These are phyloP conservation scores for Globisporangium carolinianum DNA, from an alignment of 352 stramenopile species.

Conservation along the genomic window DNA sequence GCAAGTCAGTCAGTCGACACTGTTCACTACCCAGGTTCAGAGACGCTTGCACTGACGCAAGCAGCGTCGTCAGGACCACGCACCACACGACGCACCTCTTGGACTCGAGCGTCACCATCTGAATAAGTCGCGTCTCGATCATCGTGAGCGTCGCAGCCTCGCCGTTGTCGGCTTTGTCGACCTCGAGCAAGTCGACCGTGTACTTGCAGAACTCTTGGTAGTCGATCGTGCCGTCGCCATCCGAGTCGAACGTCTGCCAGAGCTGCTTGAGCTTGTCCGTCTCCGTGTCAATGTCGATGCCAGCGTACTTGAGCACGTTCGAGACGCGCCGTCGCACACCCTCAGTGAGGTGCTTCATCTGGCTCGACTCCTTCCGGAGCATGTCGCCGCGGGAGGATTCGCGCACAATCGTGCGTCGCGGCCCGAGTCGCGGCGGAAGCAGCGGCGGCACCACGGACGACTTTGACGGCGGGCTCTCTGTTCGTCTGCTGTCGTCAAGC, in stretches of 20 bases:
- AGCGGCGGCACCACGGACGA: background rate
- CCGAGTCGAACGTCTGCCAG: conserved; percentile 33
- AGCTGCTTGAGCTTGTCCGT: conserved; percentile 25
- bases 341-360: conserved; percentile 7
- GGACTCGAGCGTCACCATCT: conserved; percentile 26
- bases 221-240: conserved; percentile 36
- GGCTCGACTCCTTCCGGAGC: conserved; percentile 10
- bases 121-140: conserved; percentile 28
- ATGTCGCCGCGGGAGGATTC: conserved; percentile 7
- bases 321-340: conserved; percentile 20
- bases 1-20: too few species aligned
- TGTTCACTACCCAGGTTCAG: too few species aligned
- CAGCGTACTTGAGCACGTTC: conserved; percentile 22
- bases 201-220: conserved; percentile 41
- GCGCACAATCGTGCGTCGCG: background rate
- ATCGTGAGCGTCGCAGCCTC: conserved; percentile 13
- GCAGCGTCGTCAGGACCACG: too few species aligned
- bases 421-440: background rate
- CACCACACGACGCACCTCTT: conserved; percentile 10
- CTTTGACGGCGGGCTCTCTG: background rate
- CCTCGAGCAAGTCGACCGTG: conserved; percentile 28
- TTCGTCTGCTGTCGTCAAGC: background rate
- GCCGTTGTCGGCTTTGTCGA: conserved; percentile 23
- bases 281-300: conserved; percentile 27
- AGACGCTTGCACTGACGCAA: too few species aligned